Evolutionary conservation across 1,284 basidiomycete genomes (phyloP), one percentile per base, ranked within the genome.

Genomic region (Rhizoctonia solani): DNA sequence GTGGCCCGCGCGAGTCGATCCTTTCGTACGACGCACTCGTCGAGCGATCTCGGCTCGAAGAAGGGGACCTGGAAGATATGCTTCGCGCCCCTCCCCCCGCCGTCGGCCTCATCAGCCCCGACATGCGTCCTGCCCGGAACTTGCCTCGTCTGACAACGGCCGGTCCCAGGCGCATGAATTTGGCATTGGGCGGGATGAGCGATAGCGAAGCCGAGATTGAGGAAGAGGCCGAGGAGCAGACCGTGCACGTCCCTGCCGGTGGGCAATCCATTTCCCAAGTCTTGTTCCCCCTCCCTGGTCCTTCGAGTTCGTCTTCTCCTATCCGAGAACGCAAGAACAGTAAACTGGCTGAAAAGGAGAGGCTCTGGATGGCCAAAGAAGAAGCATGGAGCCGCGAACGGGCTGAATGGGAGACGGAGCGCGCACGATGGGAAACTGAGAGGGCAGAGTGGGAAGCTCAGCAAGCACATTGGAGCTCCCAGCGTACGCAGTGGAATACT

Each of bases 151-250:
- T 63, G 32, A 34, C 47, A 21, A 39, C 21, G 16, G n/a, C 52
- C 19, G 44, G 46, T 25, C n/a, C 47, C 9, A 49, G 52, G 21
- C 58, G 58, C 9, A 63, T 63, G 58, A 63, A 63, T 39, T 47
- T 63, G n/a, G 58, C 46, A n/a, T n/a, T n/a, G n/a, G n/a, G n/a
- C 19, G 58, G 58, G 16, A 63, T 63, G 30, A 63, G 58, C 34
- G 58, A 63, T n/a, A 63, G 58, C 47, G 58, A 63, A 19, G 32
- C 58, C 25, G 58, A 63, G 32, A 63, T 63, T 34, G 58, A 52
- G 42, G 58, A 63, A 34, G 58, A 47, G 21, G 44, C 30, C 16
- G 23, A 59, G 42, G n/a, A 29, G n/a, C 55, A 55, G 54, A 58
- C 55, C 23, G 25, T 25, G 2, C 32, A 63, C 25, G 58, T n/a